phyloP scores from a whole-genome alignment of 352 stramenopile species.

The Pythium guiyangense region DNA sequence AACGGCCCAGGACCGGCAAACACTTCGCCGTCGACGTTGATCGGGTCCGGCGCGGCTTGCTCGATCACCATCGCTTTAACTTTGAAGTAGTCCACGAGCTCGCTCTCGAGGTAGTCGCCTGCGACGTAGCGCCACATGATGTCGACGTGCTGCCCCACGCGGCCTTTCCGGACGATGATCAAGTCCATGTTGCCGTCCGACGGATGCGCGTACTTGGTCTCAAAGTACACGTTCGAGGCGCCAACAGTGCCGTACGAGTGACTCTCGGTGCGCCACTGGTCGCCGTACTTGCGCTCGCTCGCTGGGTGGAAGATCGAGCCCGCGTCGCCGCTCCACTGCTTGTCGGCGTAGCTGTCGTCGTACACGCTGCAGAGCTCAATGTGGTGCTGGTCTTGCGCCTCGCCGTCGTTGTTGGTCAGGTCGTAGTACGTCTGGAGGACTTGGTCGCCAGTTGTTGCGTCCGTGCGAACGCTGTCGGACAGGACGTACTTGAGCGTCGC shows the following conservation, averaged over 20 bases:
- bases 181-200: constrained; percentile 80
- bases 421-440: constrained; percentile 72
- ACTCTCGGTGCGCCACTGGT: constrained; percentile 44
- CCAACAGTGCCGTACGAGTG: constrained; percentile 50
- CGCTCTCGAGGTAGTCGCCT: constrained; percentile 51
- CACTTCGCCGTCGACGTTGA: constrained; percentile 79
- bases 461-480: constrained; percentile 38
- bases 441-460: constrained; percentile 44
- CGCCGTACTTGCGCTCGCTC: constrained; percentile 53
- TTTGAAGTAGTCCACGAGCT: constrained; percentile 70
- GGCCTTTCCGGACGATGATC: constrained; percentile 64
- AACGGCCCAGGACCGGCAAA: constrained; percentile 56
- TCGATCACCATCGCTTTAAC: constrained; percentile 77
- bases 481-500: constrained; percentile 73
- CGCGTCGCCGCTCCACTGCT: constrained; percentile 61
- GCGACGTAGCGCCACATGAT: constrained; percentile 48
- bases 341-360: constrained; percentile 40
- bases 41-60: constrained; percentile 43
- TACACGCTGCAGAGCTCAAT: constrained; percentile 78
- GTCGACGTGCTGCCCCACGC: constrained; percentile 33
- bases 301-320: constrained; percentile 54
- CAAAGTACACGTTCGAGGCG: constrained; percentile 77
- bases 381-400: constrained; percentile 55
- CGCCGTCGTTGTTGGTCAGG: constrained; percentile 37
- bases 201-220: constrained; percentile 74